Percentiles rank a stretch among this genome's conserved stretches.
These are phyloP conservation scores for Thraustotheca clavata DNA, from an alignment of 352 stramenopile genomes.

Conservation along the genomic window DNA sequence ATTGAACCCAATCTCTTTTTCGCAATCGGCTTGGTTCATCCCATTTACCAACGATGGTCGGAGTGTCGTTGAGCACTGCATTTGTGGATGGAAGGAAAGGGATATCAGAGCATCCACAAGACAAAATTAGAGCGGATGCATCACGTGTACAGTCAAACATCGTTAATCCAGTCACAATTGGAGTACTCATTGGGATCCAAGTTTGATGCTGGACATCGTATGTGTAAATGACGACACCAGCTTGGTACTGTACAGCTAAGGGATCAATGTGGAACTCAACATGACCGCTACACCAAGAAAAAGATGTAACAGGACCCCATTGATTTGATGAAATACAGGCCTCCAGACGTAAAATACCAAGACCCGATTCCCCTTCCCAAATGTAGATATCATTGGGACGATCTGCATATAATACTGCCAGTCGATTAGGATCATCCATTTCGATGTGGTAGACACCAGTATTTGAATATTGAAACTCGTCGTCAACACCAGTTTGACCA, in stretches of 20 bases:
- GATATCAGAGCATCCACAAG: conserved; percentile 28
- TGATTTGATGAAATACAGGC: conserved; percentile 50
- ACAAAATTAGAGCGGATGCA: conserved; percentile 68
- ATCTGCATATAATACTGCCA: conserved; percentile 50
- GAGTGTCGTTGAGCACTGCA: conserved; percentile 45
- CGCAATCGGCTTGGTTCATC: conserved; percentile 62
- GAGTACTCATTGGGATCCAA: conserved; percentile 54
- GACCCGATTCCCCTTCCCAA: conserved; percentile 69
- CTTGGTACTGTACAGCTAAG: conserved; percentile 61
- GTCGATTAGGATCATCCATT: conserved; percentile 76
- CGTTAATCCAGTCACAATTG: conserved; percentile 39
- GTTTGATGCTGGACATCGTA: conserved; percentile 53
- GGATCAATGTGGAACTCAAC: conserved; percentile 80
- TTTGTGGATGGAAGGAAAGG: background rate
- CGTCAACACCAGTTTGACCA: conserved; percentile 22
- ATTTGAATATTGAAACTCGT: background rate
- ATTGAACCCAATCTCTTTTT: conserved; percentile 46
- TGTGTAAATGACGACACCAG: conserved; percentile 64
- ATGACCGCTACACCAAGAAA: conserved; percentile 72
- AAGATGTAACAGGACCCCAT: conserved; percentile 45
- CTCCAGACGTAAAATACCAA: conserved; percentile 68
- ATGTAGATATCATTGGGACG: conserved; percentile 47
- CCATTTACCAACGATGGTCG: conserved; percentile 69
- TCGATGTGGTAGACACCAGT: conserved; percentile 58
- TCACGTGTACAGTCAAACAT: conserved; percentile 78